These are phyloP conservation scores for Mrakia gelida DNA, from an alignment of 768 basidiomycete species.

Conservation along the genomic window DNA sequence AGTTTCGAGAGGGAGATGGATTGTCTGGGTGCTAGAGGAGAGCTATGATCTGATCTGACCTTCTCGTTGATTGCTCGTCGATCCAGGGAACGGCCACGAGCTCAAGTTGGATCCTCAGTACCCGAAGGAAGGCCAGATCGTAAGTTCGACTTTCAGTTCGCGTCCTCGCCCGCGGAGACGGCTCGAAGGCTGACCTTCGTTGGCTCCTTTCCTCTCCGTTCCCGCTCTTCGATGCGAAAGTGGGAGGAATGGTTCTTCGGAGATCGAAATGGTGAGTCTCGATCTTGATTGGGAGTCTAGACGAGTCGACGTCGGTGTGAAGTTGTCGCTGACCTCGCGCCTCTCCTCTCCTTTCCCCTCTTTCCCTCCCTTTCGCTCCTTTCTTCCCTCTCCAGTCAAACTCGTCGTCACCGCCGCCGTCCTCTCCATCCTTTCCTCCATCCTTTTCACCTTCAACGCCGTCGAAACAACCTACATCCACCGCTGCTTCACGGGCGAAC, in stretches of 20 bases:
- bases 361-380: not conserved
- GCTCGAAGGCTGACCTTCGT: not conserved
- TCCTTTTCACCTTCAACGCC: conserved; percentile 2
- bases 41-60: not conserved
- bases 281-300: not conserved
- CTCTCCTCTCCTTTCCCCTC: too few relatives aligned
- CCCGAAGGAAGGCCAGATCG: conserved; percentile 6
- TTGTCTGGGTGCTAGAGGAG: not conserved
- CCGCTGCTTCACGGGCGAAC: not conserved
- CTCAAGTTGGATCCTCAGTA: conserved; percentile 6
- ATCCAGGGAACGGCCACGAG: not conserved
- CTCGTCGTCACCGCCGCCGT: conserved; percentile 6
- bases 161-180: not conserved
- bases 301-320: not conserved
- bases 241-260: conserved; percentile 1
- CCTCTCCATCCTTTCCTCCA: conserved; percentile 3
- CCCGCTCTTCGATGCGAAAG: not conserved
- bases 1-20: not conserved
- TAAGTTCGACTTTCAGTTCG: not conserved
- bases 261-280: not conserved
- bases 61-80: not conserved
- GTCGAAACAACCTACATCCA: not conserved
- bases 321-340: not conserved
- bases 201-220: not conserved
- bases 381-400: not conserved